Percentiles rank a stretch among this genome's conserved stretches.
Evolutionary conservation across 176 grass and related monocot species (phyloP).

Genomic region (Musa beccarii): DNA sequence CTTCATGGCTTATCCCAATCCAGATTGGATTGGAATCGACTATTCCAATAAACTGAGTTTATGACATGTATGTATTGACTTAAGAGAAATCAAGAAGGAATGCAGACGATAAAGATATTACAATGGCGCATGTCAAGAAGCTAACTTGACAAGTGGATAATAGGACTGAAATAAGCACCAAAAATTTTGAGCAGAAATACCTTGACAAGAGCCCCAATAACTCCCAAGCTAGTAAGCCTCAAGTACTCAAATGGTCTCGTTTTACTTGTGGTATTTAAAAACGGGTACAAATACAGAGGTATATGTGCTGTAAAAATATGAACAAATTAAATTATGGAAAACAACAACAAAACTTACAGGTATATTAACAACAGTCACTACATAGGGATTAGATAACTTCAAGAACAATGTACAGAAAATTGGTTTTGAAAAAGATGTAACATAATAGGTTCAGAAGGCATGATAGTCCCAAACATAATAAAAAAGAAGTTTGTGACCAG

Average conservation of each 20-base stretch:
- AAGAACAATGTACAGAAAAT: too few species aligned
- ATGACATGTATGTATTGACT: too few species aligned
- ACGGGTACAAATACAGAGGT: slow-evolving; percentile 44
- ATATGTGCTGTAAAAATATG: slow-evolving; percentile 36
- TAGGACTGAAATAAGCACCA: neutral
- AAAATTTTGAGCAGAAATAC: slow-evolving; percentile 31
- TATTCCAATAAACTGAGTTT: too few species aligned
- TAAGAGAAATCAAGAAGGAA: neutral
- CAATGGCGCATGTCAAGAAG: slow-evolving; percentile 1
- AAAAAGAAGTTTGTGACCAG: neutral
- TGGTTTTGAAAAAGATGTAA: too few species aligned
- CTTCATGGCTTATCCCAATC: too few species aligned
- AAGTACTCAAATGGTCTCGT: slow-evolving; percentile 60
- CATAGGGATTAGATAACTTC: too few species aligned
- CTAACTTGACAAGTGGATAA: neutral
- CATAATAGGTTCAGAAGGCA: neutral
- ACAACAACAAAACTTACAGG: neutral
- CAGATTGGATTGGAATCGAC: too few species aligned
- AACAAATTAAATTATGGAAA: neutral
- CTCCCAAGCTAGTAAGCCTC: slow-evolving; percentile 60
- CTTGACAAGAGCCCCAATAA: slow-evolving; percentile 87
- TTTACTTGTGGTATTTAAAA: slow-evolving; percentile 48
- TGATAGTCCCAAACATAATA: neutral
- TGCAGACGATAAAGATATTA: neutral
- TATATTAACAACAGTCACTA: too few species aligned